A percentile compares a stretch with the other conserved stretches of the same genome.
Conservation (phyloP, 805 yeast genomes). For the Tetrapisispora namnaoensis region DNA sequence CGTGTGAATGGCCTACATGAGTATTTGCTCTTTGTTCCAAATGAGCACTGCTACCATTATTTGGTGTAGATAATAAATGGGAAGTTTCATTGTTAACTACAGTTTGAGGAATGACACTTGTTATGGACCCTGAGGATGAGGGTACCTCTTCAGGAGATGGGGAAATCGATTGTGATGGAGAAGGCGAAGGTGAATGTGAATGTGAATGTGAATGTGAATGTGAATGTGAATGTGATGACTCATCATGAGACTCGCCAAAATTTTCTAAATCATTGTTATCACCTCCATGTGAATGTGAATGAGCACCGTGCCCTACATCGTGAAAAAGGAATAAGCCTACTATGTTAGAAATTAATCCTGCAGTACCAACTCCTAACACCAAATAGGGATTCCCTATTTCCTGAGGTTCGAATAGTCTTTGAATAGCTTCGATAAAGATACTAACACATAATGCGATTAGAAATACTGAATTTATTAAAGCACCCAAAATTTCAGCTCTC, state of each 20-base stretch:
- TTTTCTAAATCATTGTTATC: constrained; percentile 5
- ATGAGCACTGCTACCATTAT: constrained; percentile 1
- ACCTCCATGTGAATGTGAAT: constrained; percentile 22
- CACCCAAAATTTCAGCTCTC: constrained; percentile 94
- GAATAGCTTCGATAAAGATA: constrained; percentile 85
- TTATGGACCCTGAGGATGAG: constrained; percentile 9
- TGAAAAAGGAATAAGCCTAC: constrained; percentile 83
- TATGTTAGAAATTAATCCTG: constrained; percentile 75
- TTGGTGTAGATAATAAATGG: constrained; percentile 21
- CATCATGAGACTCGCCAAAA: constrained; percentile 6
- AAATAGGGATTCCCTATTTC: constrained; percentile 73
- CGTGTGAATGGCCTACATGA: constrained; percentile 11
- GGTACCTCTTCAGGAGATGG: not conserved
- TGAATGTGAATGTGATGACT: not conserved
- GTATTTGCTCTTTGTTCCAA: not conserved
- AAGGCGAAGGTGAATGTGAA: constrained; percentile 25
- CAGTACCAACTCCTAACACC: constrained; percentile 69
- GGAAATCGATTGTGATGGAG: constrained; percentile 5
- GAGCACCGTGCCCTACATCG: constrained; percentile 50
- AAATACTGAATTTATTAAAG: constrained; percentile 87
- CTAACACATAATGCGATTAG: constrained; percentile 86
- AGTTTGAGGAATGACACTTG: constrained; percentile 20
- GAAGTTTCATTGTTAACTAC: constrained; percentile 30
- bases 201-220: constrained; percentile 2
- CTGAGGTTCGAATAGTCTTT: constrained; percentile 75